phyloP scores from a whole-genome alignment of 495 filamentous ascomycete genomes.

The Penicillium desertorum region DNA sequence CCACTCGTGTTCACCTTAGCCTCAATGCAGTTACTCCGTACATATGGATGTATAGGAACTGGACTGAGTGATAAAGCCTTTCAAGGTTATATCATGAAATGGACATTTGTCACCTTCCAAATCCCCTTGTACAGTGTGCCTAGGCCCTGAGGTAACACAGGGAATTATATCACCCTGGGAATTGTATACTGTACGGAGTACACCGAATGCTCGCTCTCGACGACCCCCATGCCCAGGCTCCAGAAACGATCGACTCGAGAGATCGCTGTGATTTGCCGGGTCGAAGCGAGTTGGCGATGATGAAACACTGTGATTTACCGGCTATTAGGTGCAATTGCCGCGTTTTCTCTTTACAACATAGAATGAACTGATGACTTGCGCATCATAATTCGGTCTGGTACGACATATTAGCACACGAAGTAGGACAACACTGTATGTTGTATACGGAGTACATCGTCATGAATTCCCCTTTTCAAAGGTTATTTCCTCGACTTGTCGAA shows the following conservation, averaged over 20 bases:
- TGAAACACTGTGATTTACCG: neutral
- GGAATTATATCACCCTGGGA: neutral
- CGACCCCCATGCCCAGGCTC: neutral
- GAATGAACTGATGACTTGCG: neutral
- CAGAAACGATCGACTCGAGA: neutral
- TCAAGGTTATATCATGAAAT: neutral
- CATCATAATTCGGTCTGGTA: neutral
- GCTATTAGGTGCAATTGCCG: neutral
- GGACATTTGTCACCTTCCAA: neutral
- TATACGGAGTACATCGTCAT: too few species aligned
- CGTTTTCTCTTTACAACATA: too few species aligned
- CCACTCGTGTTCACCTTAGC: neutral
- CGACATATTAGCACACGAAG: neutral
- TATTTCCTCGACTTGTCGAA: neutral
- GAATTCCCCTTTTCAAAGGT: neutral
- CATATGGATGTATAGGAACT: neutral
- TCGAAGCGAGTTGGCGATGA: neutral
- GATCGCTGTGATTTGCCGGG: constrained; percentile 4
- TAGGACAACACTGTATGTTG: neutral
- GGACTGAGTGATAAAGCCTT: neutral
- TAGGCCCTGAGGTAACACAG: neutral
- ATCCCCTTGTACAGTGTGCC: neutral
- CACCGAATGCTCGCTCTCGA: neutral
- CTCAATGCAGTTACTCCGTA: neutral
- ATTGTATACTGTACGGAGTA: neutral